A percentile compares a stretch with the other conserved stretches of the same genome.
phyloP scores from a whole-genome alignment of 495 filamentous ascomycete species.

The Aspergillus indologenus region DNA sequence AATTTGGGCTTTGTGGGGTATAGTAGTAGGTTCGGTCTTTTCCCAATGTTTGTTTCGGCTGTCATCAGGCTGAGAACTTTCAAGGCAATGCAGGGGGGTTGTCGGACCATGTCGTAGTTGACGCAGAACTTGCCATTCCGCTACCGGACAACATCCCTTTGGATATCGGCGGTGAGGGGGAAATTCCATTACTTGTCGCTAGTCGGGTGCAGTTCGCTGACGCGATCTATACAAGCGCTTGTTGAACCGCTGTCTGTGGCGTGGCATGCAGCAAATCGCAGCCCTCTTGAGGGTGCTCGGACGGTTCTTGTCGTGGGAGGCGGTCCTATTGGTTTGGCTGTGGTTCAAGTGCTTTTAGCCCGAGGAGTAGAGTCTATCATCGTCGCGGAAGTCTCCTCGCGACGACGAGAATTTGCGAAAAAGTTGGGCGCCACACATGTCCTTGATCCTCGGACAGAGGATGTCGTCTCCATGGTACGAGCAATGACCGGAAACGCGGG shows the following conservation, averaged over 20 bases:
- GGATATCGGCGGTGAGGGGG: constrained; percentile 27
- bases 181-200: neutral
- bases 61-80: neutral
- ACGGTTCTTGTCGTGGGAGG: constrained; percentile 55
- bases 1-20: constrained; percentile 59
- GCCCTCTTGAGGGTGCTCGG: constrained; percentile 44
- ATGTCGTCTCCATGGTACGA: constrained; percentile 21
- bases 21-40: constrained; percentile 37
- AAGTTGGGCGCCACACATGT: constrained; percentile 24
- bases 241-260: constrained; percentile 61
- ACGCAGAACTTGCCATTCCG: constrained; percentile 20
- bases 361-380: constrained; percentile 51
- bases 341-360: constrained; percentile 54
- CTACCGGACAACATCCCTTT: constrained; percentile 26
- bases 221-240: constrained; percentile 36
- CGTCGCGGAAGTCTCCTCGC: constrained; percentile 35
- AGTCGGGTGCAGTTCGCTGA: neutral
- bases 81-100: constrained; percentile 48
- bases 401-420: constrained; percentile 18
- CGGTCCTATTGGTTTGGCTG: constrained; percentile 59
- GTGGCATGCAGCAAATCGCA: constrained; percentile 59
- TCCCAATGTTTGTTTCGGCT: neutral
- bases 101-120: constrained; percentile 54
- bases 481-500: constrained; percentile 18
- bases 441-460: constrained; percentile 21